phyloP scores from a whole-genome alignment of 306 rosid genomes.

The Betula pendula region DNA sequence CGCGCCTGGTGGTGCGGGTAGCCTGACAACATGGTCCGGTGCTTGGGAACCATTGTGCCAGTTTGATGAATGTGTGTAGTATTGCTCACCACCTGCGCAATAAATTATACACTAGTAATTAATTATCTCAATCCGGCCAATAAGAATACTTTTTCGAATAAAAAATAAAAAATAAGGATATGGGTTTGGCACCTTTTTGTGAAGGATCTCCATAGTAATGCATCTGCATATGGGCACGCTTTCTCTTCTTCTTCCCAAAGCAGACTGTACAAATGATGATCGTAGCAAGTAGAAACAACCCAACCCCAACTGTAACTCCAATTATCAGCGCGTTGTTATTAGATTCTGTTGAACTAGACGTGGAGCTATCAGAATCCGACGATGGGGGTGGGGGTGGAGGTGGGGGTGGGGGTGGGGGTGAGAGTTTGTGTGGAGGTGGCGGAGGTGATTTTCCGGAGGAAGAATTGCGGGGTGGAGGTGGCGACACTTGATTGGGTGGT shows the following conservation, averaged over 20 bases:
- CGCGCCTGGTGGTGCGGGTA: slow-evolving; percentile 38
- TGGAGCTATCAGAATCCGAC: background rate
- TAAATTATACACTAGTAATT: no score
- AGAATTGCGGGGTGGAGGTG: slow-evolving; percentile 12
- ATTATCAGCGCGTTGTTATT: slow-evolving; percentile 21
- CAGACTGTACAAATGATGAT: slow-evolving; percentile 40
- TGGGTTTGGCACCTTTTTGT: slow-evolving; percentile 40
- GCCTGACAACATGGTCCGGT: slow-evolving; percentile 55
- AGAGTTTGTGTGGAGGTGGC: slow-evolving; percentile 6
- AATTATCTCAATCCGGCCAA: no score
- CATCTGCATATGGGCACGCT: slow-evolving; percentile 35
- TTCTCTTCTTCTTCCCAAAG: slow-evolving; percentile 52
- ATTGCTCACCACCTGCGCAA: slow-evolving; percentile 34
- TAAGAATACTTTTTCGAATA: no score
- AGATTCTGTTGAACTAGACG: background rate
- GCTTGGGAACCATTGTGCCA: slow-evolving; percentile 43
- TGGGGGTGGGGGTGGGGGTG: slow-evolving; percentile 23
- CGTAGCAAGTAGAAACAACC: slow-evolving; percentile 33
- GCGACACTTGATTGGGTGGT: slow-evolving; percentile 12
- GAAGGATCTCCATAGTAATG: slow-evolving; percentile 56
- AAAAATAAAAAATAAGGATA: no score
- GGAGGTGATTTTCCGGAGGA: slow-evolving; percentile 17
- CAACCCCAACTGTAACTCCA: slow-evolving; percentile 50
- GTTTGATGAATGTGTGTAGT: slow-evolving; percentile 39
- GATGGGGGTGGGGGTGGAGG: slow-evolving; percentile 6